Conservation (phyloP, 108 stramenopile genomes). For the Discostella pseudostelligera region DNA sequence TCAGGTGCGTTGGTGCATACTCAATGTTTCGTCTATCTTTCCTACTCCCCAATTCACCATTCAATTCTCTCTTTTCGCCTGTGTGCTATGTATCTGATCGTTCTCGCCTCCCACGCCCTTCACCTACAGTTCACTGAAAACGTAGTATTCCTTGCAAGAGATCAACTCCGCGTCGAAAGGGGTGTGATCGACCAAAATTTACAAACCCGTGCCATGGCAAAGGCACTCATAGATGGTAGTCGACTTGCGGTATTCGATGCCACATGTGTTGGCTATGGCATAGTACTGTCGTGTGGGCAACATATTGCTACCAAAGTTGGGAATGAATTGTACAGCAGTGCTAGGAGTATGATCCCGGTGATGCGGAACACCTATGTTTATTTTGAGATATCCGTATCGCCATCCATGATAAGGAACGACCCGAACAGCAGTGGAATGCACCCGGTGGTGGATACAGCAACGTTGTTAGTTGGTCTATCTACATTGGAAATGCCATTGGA, state of each 20-base stretch:
- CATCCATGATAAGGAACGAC: constrained; percentile 45
- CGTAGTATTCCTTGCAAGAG: constrained; percentile 91
- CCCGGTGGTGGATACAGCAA: constrained; percentile 40
- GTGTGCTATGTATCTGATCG: background rate
- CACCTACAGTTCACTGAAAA: constrained; percentile 84
- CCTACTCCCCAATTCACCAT: background rate
- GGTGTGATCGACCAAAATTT: constrained; percentile 75
- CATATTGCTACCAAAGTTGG: constrained; percentile 92
- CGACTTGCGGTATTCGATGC: constrained; percentile 91
- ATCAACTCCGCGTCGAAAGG: constrained; percentile 87
- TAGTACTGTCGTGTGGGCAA: constrained; percentile 86
- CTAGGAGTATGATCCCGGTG: constrained; percentile 88
- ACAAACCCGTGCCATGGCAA: constrained; percentile 84
- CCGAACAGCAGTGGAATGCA: background rate
- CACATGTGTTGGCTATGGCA: constrained; percentile 65
- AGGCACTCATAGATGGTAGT: constrained; percentile 70
- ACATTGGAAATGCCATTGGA: constrained; percentile 95
- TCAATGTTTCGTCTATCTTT: background rate
- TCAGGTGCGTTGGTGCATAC: background rate
- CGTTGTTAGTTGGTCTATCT: constrained; percentile 87
- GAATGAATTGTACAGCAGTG: constrained; percentile 79
- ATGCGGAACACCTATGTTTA: constrained; percentile 92
- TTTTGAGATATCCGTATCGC: constrained; percentile 89
- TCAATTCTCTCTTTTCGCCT: background rate
- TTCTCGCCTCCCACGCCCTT: background rate